A percentile compares a stretch with the other conserved stretches of the same genome.
phyloP scores from a whole-genome alignment of 768 basidiomycete genomes.

The Suillus ampliporus region DNA sequence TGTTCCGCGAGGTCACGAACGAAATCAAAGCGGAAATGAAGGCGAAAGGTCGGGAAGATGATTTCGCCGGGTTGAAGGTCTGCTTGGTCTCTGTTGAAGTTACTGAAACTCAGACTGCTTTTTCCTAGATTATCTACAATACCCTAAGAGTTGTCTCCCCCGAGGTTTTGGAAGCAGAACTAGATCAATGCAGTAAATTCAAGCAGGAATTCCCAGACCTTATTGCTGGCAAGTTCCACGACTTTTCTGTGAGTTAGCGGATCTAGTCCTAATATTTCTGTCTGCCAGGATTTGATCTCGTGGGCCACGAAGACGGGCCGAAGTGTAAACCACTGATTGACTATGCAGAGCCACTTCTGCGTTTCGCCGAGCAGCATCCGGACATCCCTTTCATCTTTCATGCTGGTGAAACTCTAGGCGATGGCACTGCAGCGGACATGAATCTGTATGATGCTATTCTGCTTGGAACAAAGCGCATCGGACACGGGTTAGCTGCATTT shows the following conservation, averaged over 20 bases:
- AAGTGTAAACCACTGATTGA: conserved; percentile 39
- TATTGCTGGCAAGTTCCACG: conserved; percentile 41
- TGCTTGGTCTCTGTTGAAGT: not conserved
- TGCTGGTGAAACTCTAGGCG: conserved; percentile 55
- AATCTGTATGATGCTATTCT: conserved; percentile 56
- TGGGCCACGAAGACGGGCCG: conserved; percentile 50
- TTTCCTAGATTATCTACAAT: conserved; percentile 47
- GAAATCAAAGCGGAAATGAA: conserved; percentile 42
- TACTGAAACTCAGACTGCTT: not conserved
- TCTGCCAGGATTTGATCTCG: conserved; percentile 51
- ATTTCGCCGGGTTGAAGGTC: conserved; percentile 50
- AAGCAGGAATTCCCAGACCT: conserved; percentile 53
- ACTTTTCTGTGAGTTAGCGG: not conserved
- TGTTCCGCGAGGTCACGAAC: conserved; percentile 41
- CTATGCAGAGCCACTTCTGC: conserved; percentile 44
- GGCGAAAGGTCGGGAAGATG: conserved; percentile 43
- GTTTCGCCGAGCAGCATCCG: conserved; percentile 44
- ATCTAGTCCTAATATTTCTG: not conserved
- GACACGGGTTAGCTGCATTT: conserved; percentile 45
- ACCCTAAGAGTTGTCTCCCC: conserved; percentile 41
- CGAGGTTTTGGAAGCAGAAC: conserved; percentile 47
- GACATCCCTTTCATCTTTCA: conserved; percentile 54
- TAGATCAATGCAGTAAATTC: conserved; percentile 48
- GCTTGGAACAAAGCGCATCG: conserved; percentile 55
- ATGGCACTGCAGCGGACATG: conserved; percentile 48